These are phyloP conservation scores for Gloeostereum incarnatum DNA, from an alignment of 768 basidiomycete species.

Conservation along the genomic window DNA sequence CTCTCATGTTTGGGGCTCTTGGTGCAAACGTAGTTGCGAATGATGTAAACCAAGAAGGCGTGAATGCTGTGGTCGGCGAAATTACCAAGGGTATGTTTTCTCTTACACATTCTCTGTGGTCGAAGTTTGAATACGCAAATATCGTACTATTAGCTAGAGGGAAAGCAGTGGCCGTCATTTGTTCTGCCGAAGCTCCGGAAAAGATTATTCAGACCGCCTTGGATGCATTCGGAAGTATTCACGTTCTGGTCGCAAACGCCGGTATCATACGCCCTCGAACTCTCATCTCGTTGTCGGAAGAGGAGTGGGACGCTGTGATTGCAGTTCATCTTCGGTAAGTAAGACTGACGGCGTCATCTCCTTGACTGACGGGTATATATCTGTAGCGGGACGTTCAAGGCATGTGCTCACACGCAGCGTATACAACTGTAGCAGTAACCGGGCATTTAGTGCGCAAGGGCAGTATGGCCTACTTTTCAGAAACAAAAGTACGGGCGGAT, in stretches of 20 bases:
- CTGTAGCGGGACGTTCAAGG: slow-evolving; percentile 78
- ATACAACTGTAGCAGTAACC: neutral
- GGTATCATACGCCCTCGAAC: slow-evolving; percentile 92
- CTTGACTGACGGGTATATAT: slow-evolving; percentile 2
- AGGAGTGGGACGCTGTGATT: slow-evolving; percentile 92
- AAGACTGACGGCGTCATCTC: slow-evolving; percentile 3
- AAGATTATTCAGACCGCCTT: slow-evolving; percentile 79
- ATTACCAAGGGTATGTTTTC: slow-evolving; percentile 56
- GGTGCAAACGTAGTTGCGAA: slow-evolving; percentile 98
- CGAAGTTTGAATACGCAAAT: neutral
- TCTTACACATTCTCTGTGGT: neutral
- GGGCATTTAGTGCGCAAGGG: slow-evolving; percentile 71
- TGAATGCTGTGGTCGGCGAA: slow-evolving; percentile 80
- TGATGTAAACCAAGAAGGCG: slow-evolving; percentile 84
- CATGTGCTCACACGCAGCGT: slow-evolving; percentile 13
- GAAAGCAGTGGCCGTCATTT: slow-evolving; percentile 74
- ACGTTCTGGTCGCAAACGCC: slow-evolving; percentile 87
- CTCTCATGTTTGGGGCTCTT: slow-evolving; percentile 81
- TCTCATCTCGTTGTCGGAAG: slow-evolving; percentile 79
- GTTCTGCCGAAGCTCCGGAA: slow-evolving; percentile 89
- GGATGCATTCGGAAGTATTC: slow-evolving; percentile 81
- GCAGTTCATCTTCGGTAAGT: slow-evolving; percentile 70
- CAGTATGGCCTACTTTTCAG: slow-evolving; percentile 94
- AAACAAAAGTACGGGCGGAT: slow-evolving; percentile 96
- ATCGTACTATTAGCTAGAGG: slow-evolving; percentile 75